phyloP scores from a whole-genome alignment of 106 monocot species.

The Dactylorhiza incarnata region DNA sequence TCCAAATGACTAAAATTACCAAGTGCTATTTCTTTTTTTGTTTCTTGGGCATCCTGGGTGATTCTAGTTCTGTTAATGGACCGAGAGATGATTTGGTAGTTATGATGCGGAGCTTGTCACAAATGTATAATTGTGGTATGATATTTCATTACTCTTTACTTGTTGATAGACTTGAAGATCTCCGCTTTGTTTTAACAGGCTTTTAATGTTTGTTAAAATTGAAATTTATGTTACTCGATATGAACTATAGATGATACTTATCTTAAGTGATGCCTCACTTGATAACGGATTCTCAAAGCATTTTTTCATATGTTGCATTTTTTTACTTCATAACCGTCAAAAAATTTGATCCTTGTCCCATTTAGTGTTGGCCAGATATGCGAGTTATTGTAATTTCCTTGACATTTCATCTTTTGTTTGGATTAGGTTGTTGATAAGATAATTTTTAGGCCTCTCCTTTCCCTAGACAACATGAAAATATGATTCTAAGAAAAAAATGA shows the following conservation, averaged over 20 bases:
- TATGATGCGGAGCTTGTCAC: too few relatives aligned
- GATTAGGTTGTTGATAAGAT: neutral
- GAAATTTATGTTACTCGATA: neutral
- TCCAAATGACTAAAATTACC: neutral
- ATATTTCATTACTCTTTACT: neutral
- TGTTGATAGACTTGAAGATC: conserved; percentile 1
- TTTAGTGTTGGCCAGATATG: neutral
- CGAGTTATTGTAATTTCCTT: neutral
- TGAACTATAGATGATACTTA: neutral
- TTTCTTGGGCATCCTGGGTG: neutral
- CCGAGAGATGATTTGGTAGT: too few relatives aligned
- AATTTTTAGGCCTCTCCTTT: neutral
- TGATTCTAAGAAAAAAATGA: too few relatives aligned
- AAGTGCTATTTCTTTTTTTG: neutral
- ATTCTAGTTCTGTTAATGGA: neutral
- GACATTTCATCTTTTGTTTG: neutral
- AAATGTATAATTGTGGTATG: neutral
- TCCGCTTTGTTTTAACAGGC: neutral
- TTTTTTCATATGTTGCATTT: neutral
- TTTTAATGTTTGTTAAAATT: neutral
- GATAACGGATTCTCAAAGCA: neutral
- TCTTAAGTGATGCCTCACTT: neutral
- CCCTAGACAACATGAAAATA: too few relatives aligned
- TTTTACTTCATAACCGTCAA: neutral
- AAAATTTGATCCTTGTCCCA: neutral